These are phyloP conservation scores for Sarocladium kiliense DNA, from an alignment of 2,329 filamentous ascomycete genomes.

Conservation along the genomic window DNA sequence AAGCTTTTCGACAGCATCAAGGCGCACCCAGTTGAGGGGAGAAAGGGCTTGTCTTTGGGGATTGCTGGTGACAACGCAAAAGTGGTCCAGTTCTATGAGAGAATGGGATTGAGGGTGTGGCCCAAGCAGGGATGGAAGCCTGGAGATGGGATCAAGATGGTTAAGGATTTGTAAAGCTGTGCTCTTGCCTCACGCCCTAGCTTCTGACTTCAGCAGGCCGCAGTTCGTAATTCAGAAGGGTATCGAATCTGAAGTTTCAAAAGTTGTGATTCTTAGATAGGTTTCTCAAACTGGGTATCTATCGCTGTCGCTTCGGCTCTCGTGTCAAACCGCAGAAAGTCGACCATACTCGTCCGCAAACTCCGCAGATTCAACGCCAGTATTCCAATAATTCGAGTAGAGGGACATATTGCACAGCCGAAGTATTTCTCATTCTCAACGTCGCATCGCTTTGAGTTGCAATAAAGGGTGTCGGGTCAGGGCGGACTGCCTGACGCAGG, in stretches of 20 bases:
- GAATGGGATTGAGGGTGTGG: slow-evolving; percentile 36
- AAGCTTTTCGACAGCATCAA: slow-evolving; percentile 34
- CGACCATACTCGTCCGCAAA: background rate
- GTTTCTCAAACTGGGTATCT: slow-evolving; percentile 8
- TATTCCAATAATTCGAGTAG: background rate
- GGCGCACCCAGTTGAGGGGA: slow-evolving; percentile 12
- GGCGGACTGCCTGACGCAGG: no score
- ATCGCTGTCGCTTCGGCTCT: slow-evolving; percentile 1
- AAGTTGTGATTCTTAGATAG: no score
- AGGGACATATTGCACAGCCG: background rate
- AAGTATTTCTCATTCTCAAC: background rate
- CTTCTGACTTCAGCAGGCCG: no score
- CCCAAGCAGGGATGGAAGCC: slow-evolving; percentile 24
- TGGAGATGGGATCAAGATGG: slow-evolving; percentile 35
- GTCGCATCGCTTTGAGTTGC: background rate
- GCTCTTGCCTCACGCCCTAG: background rate
- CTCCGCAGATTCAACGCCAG: background rate
- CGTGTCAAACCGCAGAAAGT: background rate
- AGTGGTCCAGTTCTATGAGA: slow-evolving; percentile 44
- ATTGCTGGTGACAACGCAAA: slow-evolving; percentile 40
- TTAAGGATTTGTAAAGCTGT: slow-evolving; percentile 23
- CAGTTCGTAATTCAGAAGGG: no score
- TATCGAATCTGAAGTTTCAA: no score
- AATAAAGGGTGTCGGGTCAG: no score
- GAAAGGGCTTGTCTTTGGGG: slow-evolving; percentile 36